Percentiles rank a stretch among this genome's conserved stretches.
phyloP scores from a whole-genome alignment of 1,284 basidiomycete species.

The Rhodotorula sp. region DNA sequence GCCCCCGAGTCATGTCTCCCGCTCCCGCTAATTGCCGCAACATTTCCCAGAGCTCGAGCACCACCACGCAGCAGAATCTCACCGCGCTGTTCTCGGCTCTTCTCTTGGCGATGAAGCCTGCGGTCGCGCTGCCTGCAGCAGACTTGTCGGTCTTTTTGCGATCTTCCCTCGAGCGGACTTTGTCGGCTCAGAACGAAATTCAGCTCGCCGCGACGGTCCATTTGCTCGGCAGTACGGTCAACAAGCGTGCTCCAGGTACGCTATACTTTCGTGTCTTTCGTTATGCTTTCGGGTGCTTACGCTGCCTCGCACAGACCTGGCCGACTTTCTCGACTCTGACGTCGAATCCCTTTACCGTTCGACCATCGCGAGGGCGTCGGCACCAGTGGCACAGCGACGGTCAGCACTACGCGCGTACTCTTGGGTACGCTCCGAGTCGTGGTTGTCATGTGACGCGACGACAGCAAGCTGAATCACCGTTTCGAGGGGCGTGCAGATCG shows the following conservation, averaged over 20 bases:
- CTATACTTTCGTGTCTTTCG: no score
- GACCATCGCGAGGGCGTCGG: not conserved
- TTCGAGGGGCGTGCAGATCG: constrained; percentile 56
- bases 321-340: constrained; percentile 5
- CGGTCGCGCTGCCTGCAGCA: constrained; percentile 58
- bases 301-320: not conserved
- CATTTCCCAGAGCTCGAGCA: not conserved
- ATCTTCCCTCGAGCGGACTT: constrained; percentile 51
- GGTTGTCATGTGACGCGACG: constrained; percentile 13
- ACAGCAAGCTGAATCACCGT: not conserved
- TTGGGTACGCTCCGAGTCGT: constrained; percentile 58
- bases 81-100: constrained; percentile 22
- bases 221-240: constrained; percentile 66
- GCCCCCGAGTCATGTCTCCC: no score
- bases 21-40: not conserved
- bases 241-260: constrained; percentile 59
- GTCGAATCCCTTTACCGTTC: not conserved
- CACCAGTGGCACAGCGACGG: constrained; percentile 50
- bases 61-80: constrained; percentile 33
- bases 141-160: constrained; percentile 55
- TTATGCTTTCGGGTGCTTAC: no score
- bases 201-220: constrained; percentile 64
- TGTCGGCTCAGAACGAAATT: constrained; percentile 56
- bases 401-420: constrained; percentile 62
- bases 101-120: constrained; percentile 24